A percentile compares a stretch with the other conserved stretches of the same genome.
Evolutionary conservation across 1,284 basidiomycete species (phyloP).

Genomic region (Ceratobasidium sp.): DNA sequence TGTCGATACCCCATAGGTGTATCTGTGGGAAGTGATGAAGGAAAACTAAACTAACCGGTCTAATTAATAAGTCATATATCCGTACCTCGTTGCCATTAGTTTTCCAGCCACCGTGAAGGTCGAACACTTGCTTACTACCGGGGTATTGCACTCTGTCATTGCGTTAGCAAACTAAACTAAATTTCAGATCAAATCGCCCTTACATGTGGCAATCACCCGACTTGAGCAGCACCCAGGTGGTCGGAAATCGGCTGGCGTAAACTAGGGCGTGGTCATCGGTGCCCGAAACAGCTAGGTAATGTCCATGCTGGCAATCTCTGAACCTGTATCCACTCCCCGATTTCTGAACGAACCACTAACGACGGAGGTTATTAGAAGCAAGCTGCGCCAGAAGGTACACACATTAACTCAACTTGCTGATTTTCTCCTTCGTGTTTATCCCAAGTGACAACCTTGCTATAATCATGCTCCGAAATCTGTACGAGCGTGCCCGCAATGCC

Average conservation of each 20-base stretch:
- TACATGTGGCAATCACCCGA: slow-evolving; percentile 8
- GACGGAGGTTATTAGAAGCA: not conserved
- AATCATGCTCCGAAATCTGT: slow-evolving; percentile 19
- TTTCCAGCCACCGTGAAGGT: slow-evolving; percentile 29
- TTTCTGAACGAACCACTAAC: slow-evolving; percentile 28
- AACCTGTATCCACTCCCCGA: slow-evolving; percentile 19
- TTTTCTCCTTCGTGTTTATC: slow-evolving; percentile 3
- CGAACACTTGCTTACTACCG: slow-evolving; percentile 17
- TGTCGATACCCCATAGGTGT: slow-evolving; percentile 9
- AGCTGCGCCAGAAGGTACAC: not conserved
- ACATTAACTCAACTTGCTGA: not conserved
- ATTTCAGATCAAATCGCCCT: not conserved
- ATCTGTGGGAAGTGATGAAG: not conserved
- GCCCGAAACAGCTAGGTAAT: slow-evolving; percentile 10
- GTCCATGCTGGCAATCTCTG: slow-evolving; percentile 17
- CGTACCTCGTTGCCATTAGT: slow-evolving; percentile 29
- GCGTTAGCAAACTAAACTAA: not conserved
- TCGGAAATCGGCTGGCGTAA: slow-evolving; percentile 21
- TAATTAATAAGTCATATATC: not conserved
- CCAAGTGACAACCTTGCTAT: slow-evolving; percentile 22
- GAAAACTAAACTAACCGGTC: not conserved
- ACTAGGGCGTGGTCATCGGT: slow-evolving; percentile 15
- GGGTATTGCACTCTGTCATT: not conserved
- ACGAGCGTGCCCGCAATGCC: slow-evolving; percentile 3
- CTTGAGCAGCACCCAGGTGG: slow-evolving; percentile 33